Evolutionary conservation across 371 early-diverging fungal species (phyloP), one percentile per base, ranked within the genome.

Genomic region (Rhizopus delemar): DNA sequence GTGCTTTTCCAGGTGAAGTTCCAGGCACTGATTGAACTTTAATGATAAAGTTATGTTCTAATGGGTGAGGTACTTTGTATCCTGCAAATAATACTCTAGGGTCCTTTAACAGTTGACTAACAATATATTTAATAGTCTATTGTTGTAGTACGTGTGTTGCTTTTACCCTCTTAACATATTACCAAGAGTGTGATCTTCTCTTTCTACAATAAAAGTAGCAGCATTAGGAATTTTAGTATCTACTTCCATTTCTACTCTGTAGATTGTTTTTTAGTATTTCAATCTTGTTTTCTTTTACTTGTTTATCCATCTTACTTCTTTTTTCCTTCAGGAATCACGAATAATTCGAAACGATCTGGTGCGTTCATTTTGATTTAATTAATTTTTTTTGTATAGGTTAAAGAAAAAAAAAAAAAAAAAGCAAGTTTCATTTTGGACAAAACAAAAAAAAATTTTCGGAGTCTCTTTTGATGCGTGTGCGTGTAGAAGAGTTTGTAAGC

Each of bases 171-270:
- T 79, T 34, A 99, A 76, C 66, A 95, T 83, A 70, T 97, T 98
- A 51, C 91, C 99, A 6, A 98, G 73, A 5, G 99, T 98, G 72
- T 99, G 99, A 79, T 98, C 98, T 78, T 99, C 99, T 73, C 92
- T 90, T 59, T 93, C 86, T 53, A 99, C 88, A 52, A 84, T 87
- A 78, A 97, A 92, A 8, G 93, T 93, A 7, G 94, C 92, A 35
- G 96, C 94, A 74, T 98, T 98, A 15, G 94, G 92, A 70, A 97
- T 90, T 70, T 93, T 93, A 36, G 93, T 87, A 71, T 98, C 97
- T 55, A 87, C 86, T 22, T 83, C 80, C 79, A 95, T 89, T 41
- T 86, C 83, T 56, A 96, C 87, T 71, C 92, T 93, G 36, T 34
- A 49, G 16, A 15, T 13, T 33, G 51, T 29, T 43, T 15, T 13